Evolutionary conservation across 352 stramenopile species (phyloP).

Genomic region (Globisporangium alternatum): DNA sequence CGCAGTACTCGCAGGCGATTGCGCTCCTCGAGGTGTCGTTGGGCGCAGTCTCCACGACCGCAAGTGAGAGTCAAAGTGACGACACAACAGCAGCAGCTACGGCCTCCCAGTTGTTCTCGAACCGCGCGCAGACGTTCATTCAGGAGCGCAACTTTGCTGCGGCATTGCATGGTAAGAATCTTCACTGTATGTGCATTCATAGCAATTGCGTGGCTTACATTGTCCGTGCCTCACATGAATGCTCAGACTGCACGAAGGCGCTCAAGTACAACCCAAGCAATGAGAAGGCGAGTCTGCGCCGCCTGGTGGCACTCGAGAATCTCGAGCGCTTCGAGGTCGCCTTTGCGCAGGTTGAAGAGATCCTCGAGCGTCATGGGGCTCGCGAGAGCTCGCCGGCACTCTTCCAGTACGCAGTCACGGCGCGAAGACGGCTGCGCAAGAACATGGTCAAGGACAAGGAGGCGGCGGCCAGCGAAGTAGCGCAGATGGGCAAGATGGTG

Average conservation of each 20-base stretch:
- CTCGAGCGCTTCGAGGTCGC: constrained; percentile 75
- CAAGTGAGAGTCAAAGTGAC: not conserved
- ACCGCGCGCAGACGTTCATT: constrained; percentile 65
- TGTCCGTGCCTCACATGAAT: not conserved
- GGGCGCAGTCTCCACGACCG: not conserved
- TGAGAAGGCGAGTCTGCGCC: constrained; percentile 63
- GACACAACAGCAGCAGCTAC: constrained; percentile 5
- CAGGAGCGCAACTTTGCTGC: constrained; percentile 72
- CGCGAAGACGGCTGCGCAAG: constrained; percentile 48
- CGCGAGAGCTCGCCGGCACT: constrained; percentile 21
- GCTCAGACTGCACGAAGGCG: constrained; percentile 47
- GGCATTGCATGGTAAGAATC: constrained; percentile 44
- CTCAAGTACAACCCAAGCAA: constrained; percentile 53
- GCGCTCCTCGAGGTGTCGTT: constrained; percentile 17
- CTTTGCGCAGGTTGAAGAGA: constrained; percentile 36
- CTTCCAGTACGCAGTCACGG: constrained; percentile 57
- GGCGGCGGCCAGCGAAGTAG: constrained; percentile 44
- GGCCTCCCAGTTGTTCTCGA: constrained; percentile 50
- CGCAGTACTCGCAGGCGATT: constrained; percentile 48
- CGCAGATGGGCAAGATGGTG: constrained; percentile 72
- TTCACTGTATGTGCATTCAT: not conserved
- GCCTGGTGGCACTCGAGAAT: constrained; percentile 67
- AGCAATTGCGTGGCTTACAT: not conserved
- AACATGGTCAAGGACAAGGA: constrained; percentile 49
- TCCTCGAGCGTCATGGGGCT: constrained; percentile 29